These are phyloP conservation scores for Naegleria lovaniensis DNA, from an alignment of 208 protist species.

Conservation along the genomic window DNA sequence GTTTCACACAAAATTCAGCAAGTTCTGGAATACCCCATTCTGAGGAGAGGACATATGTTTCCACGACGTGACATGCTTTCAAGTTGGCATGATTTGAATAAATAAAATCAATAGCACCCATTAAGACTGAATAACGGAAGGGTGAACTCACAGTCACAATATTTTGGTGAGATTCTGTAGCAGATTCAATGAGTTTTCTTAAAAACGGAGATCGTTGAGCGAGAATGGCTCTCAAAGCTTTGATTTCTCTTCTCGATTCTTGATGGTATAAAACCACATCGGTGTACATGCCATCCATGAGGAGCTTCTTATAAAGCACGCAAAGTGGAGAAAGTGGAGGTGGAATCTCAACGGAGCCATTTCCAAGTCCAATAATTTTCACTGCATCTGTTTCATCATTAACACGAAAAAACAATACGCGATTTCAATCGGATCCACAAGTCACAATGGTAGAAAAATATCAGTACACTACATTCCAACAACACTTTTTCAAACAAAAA, in stretches of 20 bases:
- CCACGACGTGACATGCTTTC: not conserved
- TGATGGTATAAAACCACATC: not conserved
- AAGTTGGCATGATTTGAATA: not conserved
- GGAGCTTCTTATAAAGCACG: not conserved
- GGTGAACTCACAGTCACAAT: not conserved
- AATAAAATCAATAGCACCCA: not conserved
- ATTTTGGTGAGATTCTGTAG: not conserved
- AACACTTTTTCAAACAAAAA: too few relatives aligned
- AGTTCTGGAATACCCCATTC: not conserved
- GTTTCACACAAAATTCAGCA: not conserved
- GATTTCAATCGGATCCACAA: too few relatives aligned
- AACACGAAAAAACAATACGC: too few relatives aligned
- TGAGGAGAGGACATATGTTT: not conserved
- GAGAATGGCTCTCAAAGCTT: not conserved
- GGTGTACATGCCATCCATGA: not conserved
- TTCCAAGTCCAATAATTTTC: not conserved
- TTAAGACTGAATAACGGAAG: not conserved
- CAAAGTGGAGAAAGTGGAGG: not conserved
- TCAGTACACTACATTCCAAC: too few relatives aligned
- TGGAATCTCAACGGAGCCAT: not conserved
- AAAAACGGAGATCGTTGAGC: not conserved
- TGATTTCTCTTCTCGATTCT: not conserved
- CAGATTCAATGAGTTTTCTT: not conserved
- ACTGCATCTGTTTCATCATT: not conserved
- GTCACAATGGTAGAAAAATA: too few relatives aligned